These are phyloP conservation scores for Penicillium verhagenii DNA, from an alignment of 495 filamentous ascomycete genomes.

Conservation along the genomic window DNA sequence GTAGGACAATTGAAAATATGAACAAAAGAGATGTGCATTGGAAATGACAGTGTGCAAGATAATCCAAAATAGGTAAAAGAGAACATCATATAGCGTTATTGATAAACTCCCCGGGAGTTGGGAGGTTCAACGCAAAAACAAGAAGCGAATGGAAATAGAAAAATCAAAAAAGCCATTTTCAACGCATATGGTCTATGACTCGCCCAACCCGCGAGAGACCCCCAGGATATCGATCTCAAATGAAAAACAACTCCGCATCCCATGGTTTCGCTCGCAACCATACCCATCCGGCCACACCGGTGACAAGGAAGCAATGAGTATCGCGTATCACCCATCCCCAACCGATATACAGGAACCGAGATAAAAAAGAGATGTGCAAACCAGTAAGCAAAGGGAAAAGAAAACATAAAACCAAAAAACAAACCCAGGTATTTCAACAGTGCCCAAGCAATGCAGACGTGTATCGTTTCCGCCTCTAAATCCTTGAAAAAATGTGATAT, in stretches of 20 bases:
- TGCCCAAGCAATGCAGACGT: conserved; percentile 53
- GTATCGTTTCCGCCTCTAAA: conserved; percentile 56
- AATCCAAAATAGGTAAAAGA: conserved; percentile 13
- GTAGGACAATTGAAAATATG: conserved; percentile 15
- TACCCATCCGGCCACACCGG: conserved; percentile 32
- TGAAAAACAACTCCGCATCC: conserved; percentile 44
- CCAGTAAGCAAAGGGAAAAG: conserved; percentile 14
- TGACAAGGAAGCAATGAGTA: conserved; percentile 36
- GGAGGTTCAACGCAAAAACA: conserved; percentile 16
- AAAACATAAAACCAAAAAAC: conserved; percentile 23
- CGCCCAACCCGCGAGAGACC: conserved; percentile 34
- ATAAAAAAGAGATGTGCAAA: conserved; percentile 26
- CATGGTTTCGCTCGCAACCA: conserved; percentile 45
- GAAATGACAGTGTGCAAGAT: conserved; percentile 26
- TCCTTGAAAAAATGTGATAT: conserved; percentile 42
- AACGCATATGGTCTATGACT: conserved; percentile 39
- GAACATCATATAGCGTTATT: conserved; percentile 30
- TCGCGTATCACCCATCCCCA: conserved; percentile 36
- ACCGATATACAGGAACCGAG: conserved; percentile 45
- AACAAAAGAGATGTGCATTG: conserved; percentile 28
- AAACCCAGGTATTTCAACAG: conserved; percentile 43
- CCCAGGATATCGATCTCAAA: conserved; percentile 38
- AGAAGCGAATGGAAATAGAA: conserved; percentile 21
- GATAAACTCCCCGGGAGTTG: conserved; percentile 30
- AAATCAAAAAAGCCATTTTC: conserved; percentile 26